A percentile compares a stretch with the other conserved stretches of the same genome.
Conservation (phyloP, 805 yeast genomes). For the Saccharomycopsis oosterbeekiorum region DNA sequence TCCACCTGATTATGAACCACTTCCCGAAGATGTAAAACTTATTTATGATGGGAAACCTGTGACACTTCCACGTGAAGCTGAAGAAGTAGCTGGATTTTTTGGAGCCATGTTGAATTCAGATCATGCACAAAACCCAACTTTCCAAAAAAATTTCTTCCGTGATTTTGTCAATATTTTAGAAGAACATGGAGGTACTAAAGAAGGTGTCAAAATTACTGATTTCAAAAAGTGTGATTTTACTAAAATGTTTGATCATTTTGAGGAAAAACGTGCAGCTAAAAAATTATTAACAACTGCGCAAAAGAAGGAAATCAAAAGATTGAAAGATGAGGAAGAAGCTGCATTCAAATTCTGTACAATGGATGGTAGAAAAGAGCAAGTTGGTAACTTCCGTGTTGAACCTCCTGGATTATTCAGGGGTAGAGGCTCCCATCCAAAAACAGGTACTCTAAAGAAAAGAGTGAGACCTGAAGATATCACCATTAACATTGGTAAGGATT, state of each 20-base stretch:
- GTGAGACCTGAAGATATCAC: constrained; percentile 86
- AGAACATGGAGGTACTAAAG: constrained; percentile 55
- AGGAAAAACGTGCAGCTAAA: constrained; percentile 59
- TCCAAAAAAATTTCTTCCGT: constrained; percentile 75
- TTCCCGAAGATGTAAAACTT: constrained; percentile 68
- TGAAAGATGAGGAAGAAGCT: constrained; percentile 69
- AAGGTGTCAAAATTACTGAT: constrained; percentile 34
- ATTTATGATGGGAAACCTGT: constrained; percentile 73
- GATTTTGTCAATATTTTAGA: constrained; percentile 65
- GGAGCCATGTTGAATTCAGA: constrained; percentile 84
- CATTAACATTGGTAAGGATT: constrained; percentile 66
- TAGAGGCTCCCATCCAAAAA: constrained; percentile 94
- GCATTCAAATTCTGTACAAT: constrained; percentile 69
- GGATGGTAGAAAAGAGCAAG: constrained; percentile 84
- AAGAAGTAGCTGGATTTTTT: constrained; percentile 93
- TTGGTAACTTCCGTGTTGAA: constrained; percentile 89
- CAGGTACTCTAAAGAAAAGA: constrained; percentile 82
- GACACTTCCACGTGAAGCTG: constrained; percentile 67
- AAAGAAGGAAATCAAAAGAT: constrained; percentile 61
- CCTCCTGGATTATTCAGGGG: constrained; percentile 96
- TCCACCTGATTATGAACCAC: constrained; percentile 84
- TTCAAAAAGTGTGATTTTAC: constrained; percentile 72
- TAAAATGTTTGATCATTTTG: constrained; percentile 64
- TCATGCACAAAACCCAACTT: constrained; percentile 78
- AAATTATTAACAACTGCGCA: constrained; percentile 61